Conservation (phyloP, 176 grass and related monocot species). For the Bonia amplexicaulis region DNA sequence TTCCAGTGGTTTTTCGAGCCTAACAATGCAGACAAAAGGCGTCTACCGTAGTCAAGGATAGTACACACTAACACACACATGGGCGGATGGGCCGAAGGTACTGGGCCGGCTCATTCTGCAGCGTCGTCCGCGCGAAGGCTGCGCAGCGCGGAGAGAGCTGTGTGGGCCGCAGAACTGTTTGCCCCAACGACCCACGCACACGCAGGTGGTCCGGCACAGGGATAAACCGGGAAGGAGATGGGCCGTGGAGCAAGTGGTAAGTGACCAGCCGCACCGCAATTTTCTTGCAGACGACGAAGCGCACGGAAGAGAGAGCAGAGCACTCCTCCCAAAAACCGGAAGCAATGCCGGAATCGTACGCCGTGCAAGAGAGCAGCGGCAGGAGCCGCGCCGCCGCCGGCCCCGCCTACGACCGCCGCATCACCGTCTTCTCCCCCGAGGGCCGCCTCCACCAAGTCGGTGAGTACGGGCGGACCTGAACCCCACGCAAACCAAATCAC, state of each 20-base stretch:
- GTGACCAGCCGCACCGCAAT: too few relatives aligned
- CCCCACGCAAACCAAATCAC: not conserved
- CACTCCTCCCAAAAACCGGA: not conserved
- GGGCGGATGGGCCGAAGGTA: not conserved
- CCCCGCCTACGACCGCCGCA: slow-evolving; percentile 28
- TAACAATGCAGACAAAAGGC: too few relatives aligned
- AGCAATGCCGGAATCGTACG: not conserved
- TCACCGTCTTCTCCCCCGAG: slow-evolving; percentile 57
- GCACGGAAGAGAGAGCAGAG: not conserved
- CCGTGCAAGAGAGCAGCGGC: not conserved
- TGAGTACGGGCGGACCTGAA: slow-evolving; percentile 1
- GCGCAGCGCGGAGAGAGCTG: too few relatives aligned
- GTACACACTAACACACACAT: too few relatives aligned
- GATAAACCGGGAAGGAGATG: too few relatives aligned
- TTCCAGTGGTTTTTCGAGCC: too few relatives aligned
- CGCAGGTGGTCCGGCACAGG: too few relatives aligned
- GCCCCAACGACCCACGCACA: too few relatives aligned
- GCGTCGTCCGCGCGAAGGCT: not conserved
- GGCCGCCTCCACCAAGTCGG: slow-evolving; percentile 63
- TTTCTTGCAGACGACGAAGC: too few relatives aligned
- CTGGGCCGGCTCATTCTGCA: not conserved
- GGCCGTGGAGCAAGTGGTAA: too few relatives aligned
- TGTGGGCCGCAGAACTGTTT: too few relatives aligned
- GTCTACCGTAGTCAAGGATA: too few relatives aligned
- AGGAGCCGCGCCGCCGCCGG: not conserved